phyloP scores from a whole-genome alignment of 73 alveolate species.

The Symbiodinium natans region DNA sequence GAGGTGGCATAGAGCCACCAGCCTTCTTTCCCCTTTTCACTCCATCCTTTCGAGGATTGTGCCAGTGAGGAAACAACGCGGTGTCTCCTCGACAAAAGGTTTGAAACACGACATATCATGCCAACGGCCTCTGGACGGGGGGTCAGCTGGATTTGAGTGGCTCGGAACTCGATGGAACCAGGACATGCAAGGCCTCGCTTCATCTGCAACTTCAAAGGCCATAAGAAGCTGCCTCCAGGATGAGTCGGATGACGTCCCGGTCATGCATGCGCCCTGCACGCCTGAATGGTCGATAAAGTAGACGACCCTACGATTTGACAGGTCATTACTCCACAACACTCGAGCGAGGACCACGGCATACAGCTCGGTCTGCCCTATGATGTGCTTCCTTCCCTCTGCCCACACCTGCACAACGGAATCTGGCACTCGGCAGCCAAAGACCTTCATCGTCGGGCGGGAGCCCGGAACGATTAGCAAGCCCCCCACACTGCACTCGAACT shows the following conservation, averaged over 20 bases:
- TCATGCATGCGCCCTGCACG: not conserved
- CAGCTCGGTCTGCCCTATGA: not conserved
- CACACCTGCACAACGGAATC: not conserved
- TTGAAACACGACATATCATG: no score
- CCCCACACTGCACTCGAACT: not conserved
- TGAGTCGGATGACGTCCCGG: not conserved
- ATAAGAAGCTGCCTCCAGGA: not conserved
- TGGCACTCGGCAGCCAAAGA: not conserved
- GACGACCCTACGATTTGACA: not conserved
- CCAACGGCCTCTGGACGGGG: slow-evolving; percentile 1
- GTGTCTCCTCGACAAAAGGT: no score
- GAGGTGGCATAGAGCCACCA: no score
- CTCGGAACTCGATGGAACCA: not conserved
- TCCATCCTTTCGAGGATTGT: no score
- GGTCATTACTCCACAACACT: not conserved
- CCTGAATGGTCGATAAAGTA: not conserved
- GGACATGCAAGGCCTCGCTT: not conserved
- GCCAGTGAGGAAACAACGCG: no score
- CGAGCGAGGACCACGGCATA: not conserved
- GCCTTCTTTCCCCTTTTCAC: no score
- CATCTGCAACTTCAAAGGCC: not conserved
- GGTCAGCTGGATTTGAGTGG: not conserved
- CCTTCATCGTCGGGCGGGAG: not conserved
- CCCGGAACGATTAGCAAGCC: not conserved
- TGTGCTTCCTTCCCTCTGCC: not conserved